Percentiles rank a stretch among this genome's conserved stretches.
These are phyloP conservation scores for Microthyrium microscopicum DNA, from an alignment of 2,329 filamentous ascomycete species.

Conservation along the genomic window DNA sequence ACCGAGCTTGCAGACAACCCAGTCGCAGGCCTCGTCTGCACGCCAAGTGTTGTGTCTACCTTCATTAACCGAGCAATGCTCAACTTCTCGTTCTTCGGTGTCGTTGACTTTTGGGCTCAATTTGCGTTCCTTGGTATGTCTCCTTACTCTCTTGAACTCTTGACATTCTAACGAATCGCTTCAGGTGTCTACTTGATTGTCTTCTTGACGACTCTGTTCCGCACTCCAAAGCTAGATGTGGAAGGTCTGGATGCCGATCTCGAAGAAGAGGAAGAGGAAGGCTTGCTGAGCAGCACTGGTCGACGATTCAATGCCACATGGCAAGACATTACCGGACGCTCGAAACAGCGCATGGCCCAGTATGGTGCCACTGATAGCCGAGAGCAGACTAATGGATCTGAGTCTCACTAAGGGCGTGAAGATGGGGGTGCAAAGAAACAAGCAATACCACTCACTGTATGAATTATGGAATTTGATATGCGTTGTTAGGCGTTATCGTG, in stretches of 20 bases:
- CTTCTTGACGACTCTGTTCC: slow-evolving; percentile 63
- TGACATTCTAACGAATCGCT: neutral
- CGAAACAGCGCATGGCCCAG: slow-evolving; percentile 12
- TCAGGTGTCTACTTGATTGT: slow-evolving; percentile 58
- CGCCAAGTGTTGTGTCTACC: slow-evolving; percentile 75
- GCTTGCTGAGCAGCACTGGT: slow-evolving; percentile 68
- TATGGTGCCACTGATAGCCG: slow-evolving; percentile 10
- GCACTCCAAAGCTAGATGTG: slow-evolving; percentile 60
- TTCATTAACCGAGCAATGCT: slow-evolving; percentile 85
- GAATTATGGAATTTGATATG: too few relatives aligned
- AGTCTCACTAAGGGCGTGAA: too few relatives aligned
- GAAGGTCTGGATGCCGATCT: slow-evolving; percentile 73
- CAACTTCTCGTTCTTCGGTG: slow-evolving; percentile 90
- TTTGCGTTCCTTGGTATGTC: slow-evolving; percentile 61
- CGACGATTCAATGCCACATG: slow-evolving; percentile 71
- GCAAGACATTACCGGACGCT: slow-evolving; percentile 63
- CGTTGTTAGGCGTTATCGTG: too few relatives aligned
- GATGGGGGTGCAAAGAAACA: too few relatives aligned
- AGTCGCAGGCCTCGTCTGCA: slow-evolving; percentile 70
- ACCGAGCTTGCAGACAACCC: slow-evolving; percentile 56
- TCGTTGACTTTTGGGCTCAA: slow-evolving; percentile 89
- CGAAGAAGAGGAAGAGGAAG: slow-evolving; percentile 86
- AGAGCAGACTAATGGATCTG: neutral
- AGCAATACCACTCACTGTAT: too few relatives aligned
- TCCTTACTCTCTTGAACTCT: slow-evolving; percentile 1